Conservation (phyloP, 2,329 filamentous ascomycete genomes). For the Aspergillus sclerotialis region DNA sequence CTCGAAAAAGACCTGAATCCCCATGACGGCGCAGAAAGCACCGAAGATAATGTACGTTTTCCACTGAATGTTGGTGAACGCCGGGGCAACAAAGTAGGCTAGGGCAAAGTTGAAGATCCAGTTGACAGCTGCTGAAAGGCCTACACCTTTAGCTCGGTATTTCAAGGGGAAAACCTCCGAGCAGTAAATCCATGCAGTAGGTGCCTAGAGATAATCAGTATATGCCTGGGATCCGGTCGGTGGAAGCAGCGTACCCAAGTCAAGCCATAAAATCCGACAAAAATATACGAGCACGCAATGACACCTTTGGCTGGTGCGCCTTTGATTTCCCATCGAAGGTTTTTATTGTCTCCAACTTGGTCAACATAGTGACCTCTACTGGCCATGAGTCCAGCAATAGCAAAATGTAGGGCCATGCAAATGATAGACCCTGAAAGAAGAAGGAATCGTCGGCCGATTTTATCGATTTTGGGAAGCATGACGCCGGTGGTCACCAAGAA, state of each 20-base stretch:
- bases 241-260: constrained; percentile 28
- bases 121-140: constrained; percentile 53
- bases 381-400: constrained; percentile 49
- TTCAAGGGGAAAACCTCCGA: constrained; percentile 59
- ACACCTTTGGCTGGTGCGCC: constrained; percentile 50
- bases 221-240: background rate
- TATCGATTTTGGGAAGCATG: constrained; percentile 46
- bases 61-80: constrained; percentile 53
- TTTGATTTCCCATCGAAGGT: constrained; percentile 41
- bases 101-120: constrained; percentile 56
- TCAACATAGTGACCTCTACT: constrained; percentile 40
- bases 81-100: constrained; percentile 51
- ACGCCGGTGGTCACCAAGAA: constrained; percentile 48
- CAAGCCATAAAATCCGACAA: constrained; percentile 28
- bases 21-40: constrained; percentile 62
- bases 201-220: constrained; percentile 35
- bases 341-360: constrained; percentile 41
- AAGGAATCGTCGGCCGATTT: constrained; percentile 42
- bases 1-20: constrained; percentile 60
- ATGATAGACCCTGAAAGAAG: constrained; percentile 41
- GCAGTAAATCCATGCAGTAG: constrained; percentile 52
- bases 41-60: constrained; percentile 70
- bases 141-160: constrained; percentile 59
- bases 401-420: constrained; percentile 45
- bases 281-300: constrained; percentile 58